Percentiles rank a stretch among this genome's conserved stretches.
Conservation (phyloP, 768 basidiomycete species). For the Psilocybe tampanensis region DNA sequence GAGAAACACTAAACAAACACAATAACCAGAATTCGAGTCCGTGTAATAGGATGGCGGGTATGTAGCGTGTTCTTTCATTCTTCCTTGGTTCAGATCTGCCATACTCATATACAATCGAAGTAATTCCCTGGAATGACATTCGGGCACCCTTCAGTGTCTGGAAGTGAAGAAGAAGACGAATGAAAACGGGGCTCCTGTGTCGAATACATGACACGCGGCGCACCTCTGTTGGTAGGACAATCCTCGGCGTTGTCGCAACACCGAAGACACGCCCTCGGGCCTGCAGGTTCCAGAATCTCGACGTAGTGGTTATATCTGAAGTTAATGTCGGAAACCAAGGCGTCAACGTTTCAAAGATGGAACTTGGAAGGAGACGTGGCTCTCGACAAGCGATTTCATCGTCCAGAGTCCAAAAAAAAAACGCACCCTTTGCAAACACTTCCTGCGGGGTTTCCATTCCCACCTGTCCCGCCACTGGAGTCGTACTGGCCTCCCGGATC, state of each 20-base stretch:
- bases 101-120: slow-evolving; percentile 41
- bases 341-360: too few relatives aligned
- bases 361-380: too few relatives aligned
- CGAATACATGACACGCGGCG: not conserved
- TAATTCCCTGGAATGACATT: slow-evolving; percentile 56
- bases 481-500: slow-evolving; percentile 62
- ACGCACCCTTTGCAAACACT: slow-evolving; percentile 53
- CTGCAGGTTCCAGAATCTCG: slow-evolving; percentile 57
- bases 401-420: not conserved
- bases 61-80: not conserved
- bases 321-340: too few relatives aligned
- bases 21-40: too few relatives aligned
- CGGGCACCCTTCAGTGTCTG: slow-evolving; percentile 55
- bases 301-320: slow-evolving; percentile 61
- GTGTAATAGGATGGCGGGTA: too few relatives aligned
- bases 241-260: slow-evolving; percentile 58
- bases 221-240: slow-evolving; percentile 55
- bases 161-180: not conserved
- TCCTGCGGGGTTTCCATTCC: slow-evolving; percentile 52
- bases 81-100: not conserved
- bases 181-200: not conserved
- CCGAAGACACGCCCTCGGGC: slow-evolving; percentile 53
- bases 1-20: too few relatives aligned
- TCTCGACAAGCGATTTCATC: too few relatives aligned
- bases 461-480: slow-evolving; percentile 53